Percentiles rank a stretch among this genome's conserved stretches.
Conservation (phyloP, 2,329 filamentous ascomycete species). For the Chaetomiaceae sp. region DNA sequence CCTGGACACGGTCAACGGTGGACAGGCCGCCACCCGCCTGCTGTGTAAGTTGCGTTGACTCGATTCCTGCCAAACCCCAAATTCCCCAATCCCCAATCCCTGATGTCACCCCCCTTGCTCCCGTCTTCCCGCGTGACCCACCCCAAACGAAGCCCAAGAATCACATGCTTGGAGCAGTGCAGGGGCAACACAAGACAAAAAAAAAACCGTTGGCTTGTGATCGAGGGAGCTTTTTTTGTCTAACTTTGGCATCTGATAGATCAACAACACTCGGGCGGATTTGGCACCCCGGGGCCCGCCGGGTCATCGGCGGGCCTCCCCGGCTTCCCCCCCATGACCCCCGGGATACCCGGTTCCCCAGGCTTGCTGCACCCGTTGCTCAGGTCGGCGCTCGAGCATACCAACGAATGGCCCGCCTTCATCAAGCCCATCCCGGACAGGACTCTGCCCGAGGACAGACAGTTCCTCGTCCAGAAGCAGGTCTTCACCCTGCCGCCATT, state of each 20-base stretch:
- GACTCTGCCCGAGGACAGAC: slow-evolving; percentile 75
- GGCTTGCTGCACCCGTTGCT: slow-evolving; percentile 18
- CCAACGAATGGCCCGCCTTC: slow-evolving; percentile 55
- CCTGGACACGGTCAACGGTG: slow-evolving; percentile 9
- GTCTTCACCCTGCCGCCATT: slow-evolving; percentile 71
- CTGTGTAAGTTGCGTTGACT: slow-evolving; percentile 7
- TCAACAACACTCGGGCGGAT: slow-evolving; percentile 6
- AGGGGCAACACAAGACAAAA: slow-evolving; percentile 2
- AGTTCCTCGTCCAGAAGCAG: slow-evolving; percentile 79
- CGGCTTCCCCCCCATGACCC: slow-evolving; percentile 14
- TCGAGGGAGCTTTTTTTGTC: not conserved
- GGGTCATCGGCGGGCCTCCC: slow-evolving; percentile 23
- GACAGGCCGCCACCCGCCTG: slow-evolving; percentile 5
- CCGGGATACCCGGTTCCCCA: slow-evolving; percentile 6
- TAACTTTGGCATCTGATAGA: slow-evolving; percentile 12
- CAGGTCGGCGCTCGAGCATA: slow-evolving; percentile 21
- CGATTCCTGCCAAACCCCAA: too few relatives aligned
- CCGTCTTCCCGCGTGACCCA: slow-evolving; percentile 7
- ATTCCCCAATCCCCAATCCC: not conserved
- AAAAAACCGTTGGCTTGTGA: slow-evolving; percentile 9
- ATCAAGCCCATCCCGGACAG: slow-evolving; percentile 74
- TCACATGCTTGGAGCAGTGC: slow-evolving; percentile 26
- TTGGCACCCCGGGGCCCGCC: not conserved
- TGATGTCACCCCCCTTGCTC: not conserved
- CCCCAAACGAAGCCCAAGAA: slow-evolving; percentile 1